phyloP scores from a whole-genome alignment of 768 basidiomycete genomes.

The Boletus eberwhitei region DNA sequence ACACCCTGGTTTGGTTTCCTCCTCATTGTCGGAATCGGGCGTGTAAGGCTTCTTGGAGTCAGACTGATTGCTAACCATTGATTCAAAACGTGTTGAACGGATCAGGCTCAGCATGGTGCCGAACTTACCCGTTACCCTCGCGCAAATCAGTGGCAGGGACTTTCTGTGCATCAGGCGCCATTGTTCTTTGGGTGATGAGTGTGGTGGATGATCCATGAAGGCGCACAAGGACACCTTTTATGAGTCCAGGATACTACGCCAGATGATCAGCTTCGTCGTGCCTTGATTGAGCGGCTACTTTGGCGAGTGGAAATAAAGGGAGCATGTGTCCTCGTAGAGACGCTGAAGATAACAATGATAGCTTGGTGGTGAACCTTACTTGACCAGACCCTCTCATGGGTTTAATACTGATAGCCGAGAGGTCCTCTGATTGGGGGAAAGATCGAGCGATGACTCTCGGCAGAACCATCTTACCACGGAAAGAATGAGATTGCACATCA shows the following conservation, averaged over 20 bases:
- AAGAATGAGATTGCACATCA: neutral
- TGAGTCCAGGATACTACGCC: constrained; percentile 6
- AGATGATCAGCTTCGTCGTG: neutral
- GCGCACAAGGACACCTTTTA: constrained; percentile 10
- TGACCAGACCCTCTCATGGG: neutral
- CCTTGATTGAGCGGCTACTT: constrained; percentile 5
- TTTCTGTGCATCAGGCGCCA: neutral
- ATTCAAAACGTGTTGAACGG: neutral
- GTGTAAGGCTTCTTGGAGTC: neutral
- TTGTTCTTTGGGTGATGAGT: neutral
- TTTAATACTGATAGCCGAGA: neutral
- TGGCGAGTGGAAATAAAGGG: constrained; percentile 3
- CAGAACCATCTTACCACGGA: neutral
- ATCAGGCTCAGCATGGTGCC: neutral
- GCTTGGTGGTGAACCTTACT: neutral
- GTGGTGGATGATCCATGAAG: neutral
- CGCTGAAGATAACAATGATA: constrained; percentile 15
- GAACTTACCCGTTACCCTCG: neutral
- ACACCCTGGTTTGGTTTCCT: neutral
- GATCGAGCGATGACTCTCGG: too few species aligned
- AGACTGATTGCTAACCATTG: neutral
- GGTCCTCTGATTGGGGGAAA: neutral
- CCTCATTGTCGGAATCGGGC: neutral
- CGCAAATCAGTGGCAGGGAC: neutral
- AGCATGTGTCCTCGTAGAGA: constrained; percentile 2